Percentiles rank a stretch among this genome's conserved stretches.
These are phyloP conservation scores for Rhizopogon roseolus DNA, from an alignment of 768 basidiomycete genomes.

Conservation along the genomic window DNA sequence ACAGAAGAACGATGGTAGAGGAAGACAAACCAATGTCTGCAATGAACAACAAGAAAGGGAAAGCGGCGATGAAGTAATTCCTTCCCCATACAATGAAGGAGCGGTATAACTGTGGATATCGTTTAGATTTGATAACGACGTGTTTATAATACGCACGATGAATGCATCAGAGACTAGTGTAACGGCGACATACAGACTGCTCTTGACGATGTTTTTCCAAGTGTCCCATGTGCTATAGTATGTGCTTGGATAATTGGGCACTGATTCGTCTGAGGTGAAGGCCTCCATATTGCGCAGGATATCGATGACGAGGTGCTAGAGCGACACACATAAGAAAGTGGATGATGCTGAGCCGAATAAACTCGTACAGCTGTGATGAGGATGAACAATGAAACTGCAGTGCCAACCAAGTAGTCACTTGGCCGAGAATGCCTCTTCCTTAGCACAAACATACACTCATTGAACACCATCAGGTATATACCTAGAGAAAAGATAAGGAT, in stretches of 20 bases:
- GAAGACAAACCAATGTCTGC: slow-evolving; percentile 20
- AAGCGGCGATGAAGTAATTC: slow-evolving; percentile 5
- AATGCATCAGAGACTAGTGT: slow-evolving; percentile 23
- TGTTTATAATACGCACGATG: slow-evolving; percentile 13
- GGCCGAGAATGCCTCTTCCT: slow-evolving; percentile 7
- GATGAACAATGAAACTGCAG: slow-evolving; percentile 9
- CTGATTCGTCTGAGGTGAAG: slow-evolving; percentile 12
- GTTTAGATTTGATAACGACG: not conserved
- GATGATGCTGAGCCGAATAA: not conserved
- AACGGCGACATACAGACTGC: slow-evolving; percentile 13
- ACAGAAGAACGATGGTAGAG: not conserved
- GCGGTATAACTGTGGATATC: slow-evolving; percentile 17
- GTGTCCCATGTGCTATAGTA: slow-evolving; percentile 18
- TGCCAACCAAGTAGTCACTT: slow-evolving; percentile 8
- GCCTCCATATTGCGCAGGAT: slow-evolving; percentile 17
- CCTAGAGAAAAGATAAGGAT: not conserved
- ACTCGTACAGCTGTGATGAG: slow-evolving; percentile 7
- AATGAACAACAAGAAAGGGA: slow-evolving; percentile 20
- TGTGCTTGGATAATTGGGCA: slow-evolving; percentile 9
- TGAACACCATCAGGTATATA: slow-evolving; percentile 8
- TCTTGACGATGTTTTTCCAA: slow-evolving; percentile 19
- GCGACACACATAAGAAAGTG: not conserved
- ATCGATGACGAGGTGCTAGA: slow-evolving; percentile 22
- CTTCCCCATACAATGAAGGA: slow-evolving; percentile 21
- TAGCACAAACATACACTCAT: slow-evolving; percentile 5